Evolutionary conservation across 2,329 filamentous ascomycete genomes (phyloP), one percentile per base, ranked within the genome.

Genomic region (Ascochyta viciae-villosae): DNA sequence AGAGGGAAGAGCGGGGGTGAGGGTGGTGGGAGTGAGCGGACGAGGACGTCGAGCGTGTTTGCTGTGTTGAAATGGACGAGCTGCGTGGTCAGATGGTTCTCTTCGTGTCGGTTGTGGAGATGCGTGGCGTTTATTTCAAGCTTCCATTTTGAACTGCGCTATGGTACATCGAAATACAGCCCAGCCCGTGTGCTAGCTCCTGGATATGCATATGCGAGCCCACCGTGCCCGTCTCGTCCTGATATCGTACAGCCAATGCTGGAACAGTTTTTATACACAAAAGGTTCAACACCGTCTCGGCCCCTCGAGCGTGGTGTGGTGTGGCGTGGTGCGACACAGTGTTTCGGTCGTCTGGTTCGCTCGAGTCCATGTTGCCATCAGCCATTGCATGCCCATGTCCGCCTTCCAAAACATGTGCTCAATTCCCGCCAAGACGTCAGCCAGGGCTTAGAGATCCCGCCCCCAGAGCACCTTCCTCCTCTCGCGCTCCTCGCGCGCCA

Each of bases 401-500:
- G 19, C 19, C 19, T 19, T 19, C 19, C 19, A 19, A 19, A 3
- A 29, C 10, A 26, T n/a, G 37, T 29, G 8, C 27, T 12, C 3
- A 3, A 9, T 3, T 9, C 27, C 27, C 9, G 27, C 27, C 7
- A 29, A 29, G 27, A 29, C 24, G 24, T 26, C 24, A 26, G 27
- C 8, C 39, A 41, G 12, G 16, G 29, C 37, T 78, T 74, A 87
- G 58, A 79, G 81, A 74, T 86, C 85, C 66, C 79, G 79, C 43
- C 82, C 84, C 87, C 86, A 89, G 29, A 80, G 69, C 66, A 82
- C 82, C 78, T 82, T 85, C 74, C 87, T 83, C 72, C 83, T 78
- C 65, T 77, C 73, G 66, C 86, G 77, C 65, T 88, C 86, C 71
- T 87, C 84, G 60, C 86, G 81, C 38, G 87, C 87, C 74, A 82